phyloP scores from a whole-genome alignment of 768 basidiomycete genomes.

The Pleurotus cornucopiae region DNA sequence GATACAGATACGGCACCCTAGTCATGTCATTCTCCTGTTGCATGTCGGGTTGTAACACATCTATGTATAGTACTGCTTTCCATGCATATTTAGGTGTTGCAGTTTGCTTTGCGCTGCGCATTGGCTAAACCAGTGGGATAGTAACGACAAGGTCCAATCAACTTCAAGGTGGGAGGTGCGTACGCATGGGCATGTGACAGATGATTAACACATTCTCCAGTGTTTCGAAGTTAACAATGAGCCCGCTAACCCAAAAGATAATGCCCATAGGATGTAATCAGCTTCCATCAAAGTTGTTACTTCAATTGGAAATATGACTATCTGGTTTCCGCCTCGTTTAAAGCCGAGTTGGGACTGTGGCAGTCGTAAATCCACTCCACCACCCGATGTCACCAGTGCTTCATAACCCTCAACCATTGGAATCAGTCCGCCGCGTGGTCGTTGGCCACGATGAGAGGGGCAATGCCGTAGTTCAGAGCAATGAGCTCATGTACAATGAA shows the following conservation, averaged over 20 bases:
- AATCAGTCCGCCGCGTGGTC: constrained; percentile 45
- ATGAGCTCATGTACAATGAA: constrained; percentile 25
- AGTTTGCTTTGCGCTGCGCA: neutral
- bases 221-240: neutral
- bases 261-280: neutral
- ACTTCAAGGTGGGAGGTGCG: neutral
- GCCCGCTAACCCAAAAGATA: neutral
- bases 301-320: constrained; percentile 3
- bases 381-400: constrained; percentile 5
- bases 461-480: constrained; percentile 33
- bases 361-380: neutral
- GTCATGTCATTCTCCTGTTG: constrained; percentile 11
- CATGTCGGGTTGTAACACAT: constrained; percentile 13
- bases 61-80: constrained; percentile 11
- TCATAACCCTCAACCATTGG: constrained; percentile 19
- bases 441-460: constrained; percentile 44
- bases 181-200: neutral
- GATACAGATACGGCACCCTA: constrained; percentile 38
- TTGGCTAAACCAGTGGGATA: neutral
- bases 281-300: neutral
- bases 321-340: neutral
- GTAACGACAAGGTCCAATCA: neutral
- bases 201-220: neutral
- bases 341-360: neutral
- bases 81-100: neutral